Conservation (phyloP, 495 filamentous ascomycete genomes). For the Aspergillus nanangensis region DNA sequence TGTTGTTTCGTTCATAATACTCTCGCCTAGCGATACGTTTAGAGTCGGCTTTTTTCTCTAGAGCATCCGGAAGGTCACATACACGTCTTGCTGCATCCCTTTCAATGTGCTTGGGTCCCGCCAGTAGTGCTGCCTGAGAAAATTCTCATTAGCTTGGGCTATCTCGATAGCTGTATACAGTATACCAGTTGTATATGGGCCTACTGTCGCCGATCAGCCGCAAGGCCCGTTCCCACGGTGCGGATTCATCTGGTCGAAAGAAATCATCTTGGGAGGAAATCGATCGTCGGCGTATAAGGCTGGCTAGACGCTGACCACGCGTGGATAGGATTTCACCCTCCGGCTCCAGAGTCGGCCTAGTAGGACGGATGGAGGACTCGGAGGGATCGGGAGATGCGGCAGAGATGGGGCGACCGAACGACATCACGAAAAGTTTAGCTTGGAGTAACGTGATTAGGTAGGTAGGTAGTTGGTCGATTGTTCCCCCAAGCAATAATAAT, state of each 20-base stretch:
- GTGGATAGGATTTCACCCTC: slow-evolving; percentile 35
- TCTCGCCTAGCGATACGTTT: no score
- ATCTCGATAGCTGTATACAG: not conserved
- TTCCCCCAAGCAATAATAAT: no score
- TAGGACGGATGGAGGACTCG: slow-evolving; percentile 17
- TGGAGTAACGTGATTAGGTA: no score
- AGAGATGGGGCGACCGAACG: slow-evolving; percentile 5
- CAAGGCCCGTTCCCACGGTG: slow-evolving; percentile 16
- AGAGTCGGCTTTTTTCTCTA: no score
- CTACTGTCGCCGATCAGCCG: slow-evolving; percentile 33
- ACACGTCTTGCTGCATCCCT: slow-evolving; percentile 26
- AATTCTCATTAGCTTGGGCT: not conserved
- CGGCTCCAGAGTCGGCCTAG: slow-evolving; percentile 27
- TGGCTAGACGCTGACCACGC: slow-evolving; percentile 28
- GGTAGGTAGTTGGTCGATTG: no score
- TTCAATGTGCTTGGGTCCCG: slow-evolving; percentile 23
- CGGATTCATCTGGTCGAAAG: slow-evolving; percentile 5
- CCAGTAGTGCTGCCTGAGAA: slow-evolving; percentile 31
- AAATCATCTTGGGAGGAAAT: slow-evolving; percentile 17
- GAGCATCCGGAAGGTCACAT: slow-evolving; percentile 2
- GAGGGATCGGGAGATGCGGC: slow-evolving; percentile 15
- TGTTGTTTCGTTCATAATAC: slow-evolving; percentile 84
- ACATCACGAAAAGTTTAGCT: slow-evolving; percentile 3
- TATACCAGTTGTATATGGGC: slow-evolving; percentile 34
- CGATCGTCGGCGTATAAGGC: slow-evolving; percentile 24